Evolutionary conservation across 2,329 filamentous ascomycete species (phyloP), one percentile per base, ranked within the genome.

Genomic region (Colletotrichum cereale): DNA sequence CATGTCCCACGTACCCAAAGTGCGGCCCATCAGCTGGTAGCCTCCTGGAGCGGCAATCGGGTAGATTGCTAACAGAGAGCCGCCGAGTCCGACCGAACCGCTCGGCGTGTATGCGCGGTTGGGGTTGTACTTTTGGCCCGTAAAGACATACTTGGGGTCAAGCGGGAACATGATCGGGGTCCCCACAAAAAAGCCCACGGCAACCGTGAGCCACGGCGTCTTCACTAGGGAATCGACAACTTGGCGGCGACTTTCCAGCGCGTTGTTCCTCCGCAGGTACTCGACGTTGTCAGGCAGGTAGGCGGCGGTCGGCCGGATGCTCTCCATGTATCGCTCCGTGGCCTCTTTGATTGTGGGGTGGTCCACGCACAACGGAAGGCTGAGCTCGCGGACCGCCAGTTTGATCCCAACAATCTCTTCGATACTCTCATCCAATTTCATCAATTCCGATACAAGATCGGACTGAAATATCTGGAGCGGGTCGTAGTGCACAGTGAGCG

Each of bases 271-370:
- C 6, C 75, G 75, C 8, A 82, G 72, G 66, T 89, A 91, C 1
- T 86, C 83, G 47, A 91, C 81, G 57, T 89, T 89, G 75, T 89
- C 86, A 0, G 89, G 89, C 0, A 91, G 80, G 71, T 90, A 91
- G 0, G 86, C 83, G 1, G 89, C 89, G 36, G 88, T 85, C 1
- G 87, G 86, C 2, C 89, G 83, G 71, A 89, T 87, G 4, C 87
- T 90, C 36, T 86, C 85, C 80, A 88, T 89, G 77, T 91, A 91
- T 12, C 89, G 83, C 67, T 87, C 79, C 0, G 86, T 84, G 0
- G 87, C 87, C 63, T 86, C 84, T 29, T 84, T 67, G 7, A 78
- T 75, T 26, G 76, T 75, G n/a, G 75, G 73, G 60, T 80, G 78
- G 26, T 80, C 74, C 44, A 81, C 76, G 10, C 76, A 75, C 11